A percentile compares a stretch with the other conserved stretches of the same genome.
Evolutionary conservation across 176 grass and related monocot genomes (phyloP).

Genomic region (Aegilops tauschii): DNA sequence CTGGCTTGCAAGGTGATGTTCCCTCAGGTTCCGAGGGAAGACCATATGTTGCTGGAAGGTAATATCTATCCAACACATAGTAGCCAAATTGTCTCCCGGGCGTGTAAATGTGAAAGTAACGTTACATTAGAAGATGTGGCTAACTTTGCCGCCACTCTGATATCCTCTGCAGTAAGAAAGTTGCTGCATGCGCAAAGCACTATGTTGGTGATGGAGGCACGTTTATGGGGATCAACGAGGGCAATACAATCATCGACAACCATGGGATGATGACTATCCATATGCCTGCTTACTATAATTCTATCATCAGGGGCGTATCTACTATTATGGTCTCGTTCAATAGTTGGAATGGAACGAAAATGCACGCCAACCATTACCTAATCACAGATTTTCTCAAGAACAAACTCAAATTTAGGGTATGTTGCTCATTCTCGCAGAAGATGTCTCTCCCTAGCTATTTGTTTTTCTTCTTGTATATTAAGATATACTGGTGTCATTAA

Average conservation of each 20-base stretch:
- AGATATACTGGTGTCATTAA: background rate
- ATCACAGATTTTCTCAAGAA: slow-evolving; percentile 73
- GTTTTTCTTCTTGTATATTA: background rate
- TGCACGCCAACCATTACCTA: slow-evolving; percentile 59
- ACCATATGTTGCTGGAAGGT: slow-evolving; percentile 61
- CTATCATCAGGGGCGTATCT: slow-evolving; percentile 61
- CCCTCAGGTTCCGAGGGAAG: slow-evolving; percentile 27
- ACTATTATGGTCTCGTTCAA: slow-evolving; percentile 71
- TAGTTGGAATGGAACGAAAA: slow-evolving; percentile 72
- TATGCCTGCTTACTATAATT: slow-evolving; percentile 66
- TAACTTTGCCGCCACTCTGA: background rate
- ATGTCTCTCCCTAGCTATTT: background rate
- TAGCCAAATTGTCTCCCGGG: background rate
- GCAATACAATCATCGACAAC: slow-evolving; percentile 51
- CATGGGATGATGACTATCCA: slow-evolving; percentile 52
- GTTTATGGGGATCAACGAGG: slow-evolving; percentile 52
- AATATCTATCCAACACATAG: background rate
- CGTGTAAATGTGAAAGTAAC: background rate
- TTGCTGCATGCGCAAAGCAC: slow-evolving; percentile 68
- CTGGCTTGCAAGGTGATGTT: slow-evolving; percentile 62
- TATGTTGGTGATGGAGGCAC: slow-evolving; percentile 76
- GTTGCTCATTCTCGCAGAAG: background rate
- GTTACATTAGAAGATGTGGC: background rate
- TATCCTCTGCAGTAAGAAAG: slow-evolving; percentile 44
- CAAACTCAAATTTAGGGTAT: slow-evolving; percentile 64